Evolutionary conservation across 345 rosid genomes (phyloP).

Genomic region (Gossypium mustelinum): DNA sequence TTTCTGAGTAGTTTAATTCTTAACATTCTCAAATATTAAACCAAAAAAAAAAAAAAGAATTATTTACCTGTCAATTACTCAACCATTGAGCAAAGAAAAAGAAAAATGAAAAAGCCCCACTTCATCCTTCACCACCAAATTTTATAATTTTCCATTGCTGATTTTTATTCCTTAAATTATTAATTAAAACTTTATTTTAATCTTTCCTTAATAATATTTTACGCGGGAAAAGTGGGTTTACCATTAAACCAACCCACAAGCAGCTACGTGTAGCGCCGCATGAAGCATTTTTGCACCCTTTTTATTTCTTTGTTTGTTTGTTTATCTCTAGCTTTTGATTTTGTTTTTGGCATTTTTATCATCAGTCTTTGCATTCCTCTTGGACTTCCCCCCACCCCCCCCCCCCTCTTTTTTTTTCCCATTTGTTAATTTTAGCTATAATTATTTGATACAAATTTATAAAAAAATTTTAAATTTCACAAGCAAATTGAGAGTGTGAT

Average conservation of each 20-base stretch:
- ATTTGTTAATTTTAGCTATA: no score
- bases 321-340: not conserved
- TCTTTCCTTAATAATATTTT: not conserved
- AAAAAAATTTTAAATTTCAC: no score
- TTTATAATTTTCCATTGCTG: not conserved
- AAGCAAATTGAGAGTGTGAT: no score
- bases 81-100: not conserved
- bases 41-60: not conserved
- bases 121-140: not conserved
- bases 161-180: not conserved
- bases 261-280: no score
- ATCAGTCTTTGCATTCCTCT: not conserved
- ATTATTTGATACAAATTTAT: no score
- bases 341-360: not conserved
- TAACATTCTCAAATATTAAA: not conserved
- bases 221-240: constrained; percentile 31
- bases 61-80: not conserved
- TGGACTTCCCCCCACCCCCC: no score
- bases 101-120: no score
- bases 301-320: not conserved
- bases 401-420: no score
- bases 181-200: not conserved
- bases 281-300: not conserved
- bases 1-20: not conserved
- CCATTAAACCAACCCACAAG: not conserved